Base-by-base conservation (phyloP, 164 flowering plant genomes). In the Stephania yunnanensis region DNA sequence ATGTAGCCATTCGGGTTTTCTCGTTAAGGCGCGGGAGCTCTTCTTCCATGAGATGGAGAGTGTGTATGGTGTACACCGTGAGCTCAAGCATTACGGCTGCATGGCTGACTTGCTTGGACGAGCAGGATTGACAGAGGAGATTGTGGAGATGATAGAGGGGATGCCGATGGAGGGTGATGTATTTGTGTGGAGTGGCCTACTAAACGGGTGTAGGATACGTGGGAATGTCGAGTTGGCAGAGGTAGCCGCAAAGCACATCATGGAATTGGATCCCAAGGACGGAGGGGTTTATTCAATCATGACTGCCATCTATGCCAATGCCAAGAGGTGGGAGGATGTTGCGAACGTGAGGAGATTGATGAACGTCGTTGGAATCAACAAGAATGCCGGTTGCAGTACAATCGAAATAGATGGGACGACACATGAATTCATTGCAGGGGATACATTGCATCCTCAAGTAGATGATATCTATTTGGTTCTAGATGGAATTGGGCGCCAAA, bases 71-170 rank as follows among this genome's bases (percentile, higher is more conserved):
- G 91, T 91, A 17, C 80, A 50, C 20, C 79, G 84, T 50, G 97
- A 89, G 85, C 87, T 83, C 20, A 90, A 88, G 82, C 96, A 93
- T 75, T 91, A 88, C 22, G 94, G 96, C 7, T 93, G 92, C 87
- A 88, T 92, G 97, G 91, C 88, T 29, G 98, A 93, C 79, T 73
- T 92, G 83, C 87, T 92, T 25, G 94, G 89, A 2, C 85, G 95
- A 63, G 91, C 92, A 31, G 98, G 98, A 19, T 79, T 90, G 83
- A 83, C 89, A 5, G 63, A 76, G 20, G 97, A 90, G 78, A 89
- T 90, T 3, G 25, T 80, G 70, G 79, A 84, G 71, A 82, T 93
- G 97, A 88, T 93, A 78, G 81, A 84, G 50, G 68, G 63, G 9
- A 87, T 92, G 95, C 92, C 92, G 8, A 83, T 77, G 82, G 73